Evolutionary conservation across 2,329 filamentous ascomycete genomes (phyloP).

Genomic region (Penicillium sp.): DNA sequence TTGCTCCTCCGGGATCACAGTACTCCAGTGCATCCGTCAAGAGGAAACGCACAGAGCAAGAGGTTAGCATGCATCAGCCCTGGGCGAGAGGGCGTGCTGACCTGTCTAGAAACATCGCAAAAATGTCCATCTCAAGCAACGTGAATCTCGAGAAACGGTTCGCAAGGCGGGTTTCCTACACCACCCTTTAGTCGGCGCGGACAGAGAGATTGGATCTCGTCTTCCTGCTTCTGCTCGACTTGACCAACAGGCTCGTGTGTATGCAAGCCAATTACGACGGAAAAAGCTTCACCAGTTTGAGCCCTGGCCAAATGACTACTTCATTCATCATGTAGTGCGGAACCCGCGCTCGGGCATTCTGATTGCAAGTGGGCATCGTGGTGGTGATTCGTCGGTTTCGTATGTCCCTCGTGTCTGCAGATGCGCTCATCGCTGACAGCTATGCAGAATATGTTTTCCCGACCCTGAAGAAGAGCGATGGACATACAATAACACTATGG

Average conservation of each 20-base stretch:
- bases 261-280: slow-evolving; percentile 30
- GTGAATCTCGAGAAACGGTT: slow-evolving; percentile 32
- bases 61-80: slow-evolving; percentile 18
- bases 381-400: slow-evolving; percentile 30
- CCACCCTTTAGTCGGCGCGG: slow-evolving; percentile 27
- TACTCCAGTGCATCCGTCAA: slow-evolving; percentile 59
- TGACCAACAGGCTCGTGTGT: slow-evolving; percentile 28
- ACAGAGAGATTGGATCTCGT: slow-evolving; percentile 28
- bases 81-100: not conserved
- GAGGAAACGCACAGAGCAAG: slow-evolving; percentile 48
- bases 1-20: slow-evolving; percentile 47
- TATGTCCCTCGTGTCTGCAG: slow-evolving; percentile 16
- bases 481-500: slow-evolving; percentile 33
- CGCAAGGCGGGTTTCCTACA: slow-evolving; percentile 26
- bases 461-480: slow-evolving; percentile 29
- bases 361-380: slow-evolving; percentile 33
- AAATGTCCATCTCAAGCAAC: slow-evolving; percentile 22
- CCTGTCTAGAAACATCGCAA: slow-evolving; percentile 27
- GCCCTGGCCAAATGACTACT: slow-evolving; percentile 24
- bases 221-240: slow-evolving; percentile 18
- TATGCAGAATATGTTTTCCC: slow-evolving; percentile 30
- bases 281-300: slow-evolving; percentile 31
- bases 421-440: not conserved
- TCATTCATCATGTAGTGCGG: slow-evolving; percentile 31
- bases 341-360: slow-evolving; percentile 34